Evolutionary conservation across 805 yeast genomes (phyloP).

Genomic region (Hemisphaericaspora nanyangensis): DNA sequence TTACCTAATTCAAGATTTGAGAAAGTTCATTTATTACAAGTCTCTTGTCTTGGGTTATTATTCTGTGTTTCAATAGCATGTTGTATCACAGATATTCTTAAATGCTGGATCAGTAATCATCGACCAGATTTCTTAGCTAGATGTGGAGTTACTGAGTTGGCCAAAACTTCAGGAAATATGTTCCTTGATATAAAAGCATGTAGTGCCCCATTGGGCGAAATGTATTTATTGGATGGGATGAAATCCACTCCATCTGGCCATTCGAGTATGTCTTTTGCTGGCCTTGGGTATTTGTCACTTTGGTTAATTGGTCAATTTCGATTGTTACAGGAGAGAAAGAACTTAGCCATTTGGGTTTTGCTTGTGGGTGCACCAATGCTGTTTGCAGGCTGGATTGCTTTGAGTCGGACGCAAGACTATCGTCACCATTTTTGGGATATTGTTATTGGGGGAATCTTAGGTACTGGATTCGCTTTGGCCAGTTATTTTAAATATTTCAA

Average conservation of each 20-base stretch:
- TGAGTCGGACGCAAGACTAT: constrained; percentile 86
- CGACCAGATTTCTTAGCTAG: constrained; percentile 42
- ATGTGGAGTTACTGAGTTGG: constrained; percentile 26
- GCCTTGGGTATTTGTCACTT: constrained; percentile 26
- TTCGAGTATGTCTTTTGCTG: constrained; percentile 32
- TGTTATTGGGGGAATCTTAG: constrained; percentile 68
- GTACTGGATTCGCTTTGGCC: constrained; percentile 56
- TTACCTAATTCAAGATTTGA: neutral
- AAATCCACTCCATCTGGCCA: constrained; percentile 39
- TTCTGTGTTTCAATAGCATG: constrained; percentile 25
- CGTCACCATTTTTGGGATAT: constrained; percentile 92
- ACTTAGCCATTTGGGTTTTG: constrained; percentile 12
- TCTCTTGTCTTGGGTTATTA: constrained; percentile 28
- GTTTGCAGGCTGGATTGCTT: constrained; percentile 73
- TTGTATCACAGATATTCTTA: constrained; percentile 34
- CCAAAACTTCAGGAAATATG: constrained; percentile 19
- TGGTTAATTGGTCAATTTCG: constrained; percentile 31
- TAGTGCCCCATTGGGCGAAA: constrained; percentile 27
- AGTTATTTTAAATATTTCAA: constrained; percentile 40
- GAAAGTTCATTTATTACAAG: constrained; percentile 22
- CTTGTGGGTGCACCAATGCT: constrained; percentile 45
- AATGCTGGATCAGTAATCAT: constrained; percentile 38
- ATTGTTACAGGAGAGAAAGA: constrained; percentile 2
- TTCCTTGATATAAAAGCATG: constrained; percentile 31
- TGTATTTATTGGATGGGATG: constrained; percentile 31